Percentiles rank a stretch among this genome's conserved stretches.
These are phyloP conservation scores for Auxenochlorella pyrenoidosa DNA, from an alignment of 139 green algal genomes.

Conservation along the genomic window DNA sequence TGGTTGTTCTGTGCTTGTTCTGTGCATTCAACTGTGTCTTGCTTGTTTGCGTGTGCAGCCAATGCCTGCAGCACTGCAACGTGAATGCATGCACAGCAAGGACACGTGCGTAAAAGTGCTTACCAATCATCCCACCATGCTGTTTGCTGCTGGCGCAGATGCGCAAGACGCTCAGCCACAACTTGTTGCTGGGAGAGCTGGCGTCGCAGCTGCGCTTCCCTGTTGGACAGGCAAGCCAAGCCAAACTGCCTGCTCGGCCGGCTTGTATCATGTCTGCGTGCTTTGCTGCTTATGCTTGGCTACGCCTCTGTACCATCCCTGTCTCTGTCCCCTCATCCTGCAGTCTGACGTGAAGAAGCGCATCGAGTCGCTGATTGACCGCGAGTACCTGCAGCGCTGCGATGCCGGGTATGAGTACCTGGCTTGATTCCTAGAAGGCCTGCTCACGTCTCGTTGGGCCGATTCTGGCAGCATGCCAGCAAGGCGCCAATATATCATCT, in stretches of 20 bases:
- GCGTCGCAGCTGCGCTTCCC: constrained; percentile 96
- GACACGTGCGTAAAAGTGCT: too few relatives aligned
- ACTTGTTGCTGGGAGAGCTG: constrained; percentile 94
- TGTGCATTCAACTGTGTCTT: too few relatives aligned
- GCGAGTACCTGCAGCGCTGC: constrained; percentile 96
- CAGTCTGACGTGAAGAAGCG: constrained; percentile 95
- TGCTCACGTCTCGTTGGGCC: too few relatives aligned
- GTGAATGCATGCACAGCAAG: too few relatives aligned
- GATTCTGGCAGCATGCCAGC: too few relatives aligned
- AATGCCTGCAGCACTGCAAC: too few relatives aligned
- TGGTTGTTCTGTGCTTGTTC: too few relatives aligned
- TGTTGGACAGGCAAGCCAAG: constrained; percentile 53
- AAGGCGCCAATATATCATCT: too few relatives aligned
- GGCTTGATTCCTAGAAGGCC: constrained; percentile 27
- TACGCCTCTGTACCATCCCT: neutral
- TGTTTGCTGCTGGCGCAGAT: constrained; percentile 43
- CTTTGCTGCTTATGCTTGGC: neutral
- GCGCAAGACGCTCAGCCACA: constrained; percentile 92
- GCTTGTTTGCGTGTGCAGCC: too few relatives aligned
- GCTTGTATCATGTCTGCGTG: neutral
- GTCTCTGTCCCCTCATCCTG: neutral
- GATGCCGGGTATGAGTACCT: constrained; percentile 61
- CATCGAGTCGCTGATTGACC: constrained; percentile 98
- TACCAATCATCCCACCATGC: neutral
- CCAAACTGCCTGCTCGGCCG: neutral